Evolutionary conservation across 441 rosid species (phyloP), one percentile per base, ranked within the genome.

Genomic region (Gossypium davidsonii): DNA sequence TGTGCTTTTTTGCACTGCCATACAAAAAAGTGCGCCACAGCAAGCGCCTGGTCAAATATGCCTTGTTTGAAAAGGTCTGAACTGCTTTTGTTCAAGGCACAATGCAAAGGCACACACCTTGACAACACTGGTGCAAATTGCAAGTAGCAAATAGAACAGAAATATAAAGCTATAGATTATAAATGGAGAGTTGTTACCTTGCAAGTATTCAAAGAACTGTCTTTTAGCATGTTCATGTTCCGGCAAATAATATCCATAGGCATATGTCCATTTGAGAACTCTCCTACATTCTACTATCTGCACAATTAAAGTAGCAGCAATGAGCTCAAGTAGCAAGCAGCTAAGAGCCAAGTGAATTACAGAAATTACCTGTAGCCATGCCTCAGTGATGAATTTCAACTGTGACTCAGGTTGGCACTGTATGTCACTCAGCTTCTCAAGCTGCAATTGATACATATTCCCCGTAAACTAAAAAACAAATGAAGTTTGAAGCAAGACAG

Each of bases 401-500:
- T 90, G 95, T 23, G 95, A 88, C 80, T 90, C 92, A 25, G 95
- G 91, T 79, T 90, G 92, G 83, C 90, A 87, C 61, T 90, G 95
- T 74, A 78, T 46, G 82, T 90, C 91, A 52, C 95, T 90, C 31
- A 90, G 86, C 86, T 85, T 88, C 85, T 85, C 92, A 23, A 90
- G 89, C 95, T 88, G 76, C 61, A 64, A 67, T 62, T 21, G 48
- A 65, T n/a, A 71, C 28, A 42, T 8, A 28, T 62, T 25, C 21
- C 65, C 67, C 37, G 72, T 51, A 72, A 70, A 58, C 55, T 68
- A 44, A 62, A 49, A 52, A 10, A 3, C 17, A 67, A 12, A 67
- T 23, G 44, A 20, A 55, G 44, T 14, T 17, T n/a, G 11, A 60
- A 53, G 46, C 66, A 49, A n/a, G 57, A 14, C 4, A 25, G 26